A percentile compares a stretch with the other conserved stretches of the same genome.
These are phyloP conservation scores for Metahyphopichia silvanorum DNA, from an alignment of 805 yeast genomes.

Conservation along the genomic window DNA sequence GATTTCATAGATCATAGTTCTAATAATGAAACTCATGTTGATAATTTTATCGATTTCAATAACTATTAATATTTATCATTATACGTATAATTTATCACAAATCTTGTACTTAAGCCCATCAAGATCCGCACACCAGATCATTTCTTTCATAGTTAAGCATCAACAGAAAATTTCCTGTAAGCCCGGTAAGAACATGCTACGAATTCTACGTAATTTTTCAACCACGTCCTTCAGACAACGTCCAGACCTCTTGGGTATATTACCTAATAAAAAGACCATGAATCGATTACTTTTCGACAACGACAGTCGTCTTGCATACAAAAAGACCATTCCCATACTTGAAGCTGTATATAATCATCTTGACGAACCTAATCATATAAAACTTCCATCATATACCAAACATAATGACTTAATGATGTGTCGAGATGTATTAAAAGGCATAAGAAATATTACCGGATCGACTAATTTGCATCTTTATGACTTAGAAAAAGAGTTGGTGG, in stretches of 20 bases:
- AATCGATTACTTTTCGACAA: constrained; percentile 64
- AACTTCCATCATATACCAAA: constrained; percentile 44
- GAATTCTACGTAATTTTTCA: neutral
- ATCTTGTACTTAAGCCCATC: too few relatives aligned
- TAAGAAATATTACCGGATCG: constrained; percentile 59
- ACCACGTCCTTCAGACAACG: constrained; percentile 7
- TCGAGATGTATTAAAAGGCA: constrained; percentile 61
- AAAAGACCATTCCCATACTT: constrained; percentile 52
- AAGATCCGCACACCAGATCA: too few relatives aligned
- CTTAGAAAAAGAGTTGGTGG: constrained; percentile 72
- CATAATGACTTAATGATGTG: constrained; percentile 64
- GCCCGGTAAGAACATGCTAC: neutral
- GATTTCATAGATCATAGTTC: neutral
- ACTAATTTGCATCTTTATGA: constrained; percentile 53
- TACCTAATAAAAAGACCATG: constrained; percentile 58
- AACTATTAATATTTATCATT: too few relatives aligned
- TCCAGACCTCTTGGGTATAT: constrained; percentile 26
- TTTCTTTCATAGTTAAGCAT: too few relatives aligned
- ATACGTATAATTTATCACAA: too few relatives aligned
- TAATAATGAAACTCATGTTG: constrained; percentile 9
- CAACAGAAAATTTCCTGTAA: too few relatives aligned
- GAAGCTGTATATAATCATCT: constrained; percentile 47
- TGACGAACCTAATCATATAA: constrained; percentile 35
- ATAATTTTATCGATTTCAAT: constrained; percentile 22
- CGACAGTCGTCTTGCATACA: constrained; percentile 54